phyloP scores from a whole-genome alignment of 2,329 filamentous ascomycete species.

The Neofusicoccum cordaticola region DNA sequence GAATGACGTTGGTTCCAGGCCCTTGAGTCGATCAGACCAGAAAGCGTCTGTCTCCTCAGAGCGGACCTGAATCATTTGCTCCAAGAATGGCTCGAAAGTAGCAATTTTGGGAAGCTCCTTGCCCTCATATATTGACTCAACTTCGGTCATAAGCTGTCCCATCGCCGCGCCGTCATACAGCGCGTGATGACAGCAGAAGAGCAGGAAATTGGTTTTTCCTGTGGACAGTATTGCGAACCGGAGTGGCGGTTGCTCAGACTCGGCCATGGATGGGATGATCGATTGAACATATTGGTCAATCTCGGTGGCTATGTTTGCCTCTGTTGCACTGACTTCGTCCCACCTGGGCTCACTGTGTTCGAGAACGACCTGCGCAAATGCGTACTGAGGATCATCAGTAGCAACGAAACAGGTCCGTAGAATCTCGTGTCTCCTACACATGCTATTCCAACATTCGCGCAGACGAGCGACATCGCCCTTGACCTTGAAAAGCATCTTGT shows the following conservation, averaged over 20 bases:
- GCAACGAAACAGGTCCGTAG: slow-evolving; percentile 72
- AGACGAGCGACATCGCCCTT: slow-evolving; percentile 51
- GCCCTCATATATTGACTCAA: slow-evolving; percentile 58
- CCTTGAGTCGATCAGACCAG: slow-evolving; percentile 60
- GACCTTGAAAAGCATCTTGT: slow-evolving; percentile 66
- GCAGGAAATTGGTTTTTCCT: slow-evolving; percentile 30
- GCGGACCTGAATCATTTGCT: slow-evolving; percentile 52
- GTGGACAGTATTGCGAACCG: slow-evolving; percentile 29
- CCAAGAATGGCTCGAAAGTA: slow-evolving; percentile 63
- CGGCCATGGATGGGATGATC: slow-evolving; percentile 51
- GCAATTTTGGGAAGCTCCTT: slow-evolving; percentile 48
- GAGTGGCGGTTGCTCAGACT: slow-evolving; percentile 33
- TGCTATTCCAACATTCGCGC: slow-evolving; percentile 58
- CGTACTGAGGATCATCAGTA: slow-evolving; percentile 58
- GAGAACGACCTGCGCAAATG: slow-evolving; percentile 72
- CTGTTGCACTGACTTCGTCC: slow-evolving; percentile 25
- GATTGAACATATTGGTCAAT: slow-evolving; percentile 41
- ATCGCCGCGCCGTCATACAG: slow-evolving; percentile 85
- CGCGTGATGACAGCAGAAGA: slow-evolving; percentile 70
- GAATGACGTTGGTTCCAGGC: slow-evolving; percentile 48
- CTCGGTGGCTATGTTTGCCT: slow-evolving; percentile 32
- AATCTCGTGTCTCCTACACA: slow-evolving; percentile 69
- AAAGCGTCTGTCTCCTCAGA: slow-evolving; percentile 57
- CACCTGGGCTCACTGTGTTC: slow-evolving; percentile 45
- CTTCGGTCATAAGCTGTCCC: slow-evolving; percentile 64